Conservation (phyloP, 2,329 filamentous ascomycete species). For the Colletotrichum sp. region DNA sequence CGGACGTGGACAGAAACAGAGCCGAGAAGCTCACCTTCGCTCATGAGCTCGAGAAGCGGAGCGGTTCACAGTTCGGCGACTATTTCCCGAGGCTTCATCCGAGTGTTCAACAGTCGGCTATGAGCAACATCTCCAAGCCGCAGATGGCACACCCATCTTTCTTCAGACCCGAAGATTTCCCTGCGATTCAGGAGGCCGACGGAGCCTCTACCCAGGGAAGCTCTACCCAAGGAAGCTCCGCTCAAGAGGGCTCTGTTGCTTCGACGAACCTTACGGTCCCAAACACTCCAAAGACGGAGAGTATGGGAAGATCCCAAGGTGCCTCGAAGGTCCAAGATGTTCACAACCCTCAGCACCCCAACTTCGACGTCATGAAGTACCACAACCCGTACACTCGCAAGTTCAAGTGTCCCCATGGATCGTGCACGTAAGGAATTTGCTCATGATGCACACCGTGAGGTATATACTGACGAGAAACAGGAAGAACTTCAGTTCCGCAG, state of each 20-base stretch:
- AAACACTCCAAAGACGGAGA: not conserved
- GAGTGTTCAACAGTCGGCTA: not conserved
- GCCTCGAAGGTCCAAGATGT: slow-evolving; percentile 25
- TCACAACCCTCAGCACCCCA: slow-evolving; percentile 50
- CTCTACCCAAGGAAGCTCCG: slow-evolving; percentile 29
- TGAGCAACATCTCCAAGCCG: not conserved
- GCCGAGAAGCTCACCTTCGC: slow-evolving; percentile 42
- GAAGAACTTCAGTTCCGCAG: slow-evolving; percentile 41
- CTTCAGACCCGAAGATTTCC: slow-evolving; percentile 17
- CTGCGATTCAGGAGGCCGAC: slow-evolving; percentile 16
- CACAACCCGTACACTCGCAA: slow-evolving; percentile 42
- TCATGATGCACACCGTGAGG: not conserved
- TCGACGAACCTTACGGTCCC: not conserved
- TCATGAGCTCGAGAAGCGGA: slow-evolving; percentile 28
- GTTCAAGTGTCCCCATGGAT: slow-evolving; percentile 59
- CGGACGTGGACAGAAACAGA: slow-evolving; percentile 37
- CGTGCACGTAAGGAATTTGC: slow-evolving; percentile 51
- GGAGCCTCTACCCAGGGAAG: slow-evolving; percentile 21
- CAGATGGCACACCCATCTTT: slow-evolving; percentile 12
- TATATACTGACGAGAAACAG: slow-evolving; percentile 32
- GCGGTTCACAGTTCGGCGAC: slow-evolving; percentile 20
- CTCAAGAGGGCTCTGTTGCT: not conserved
- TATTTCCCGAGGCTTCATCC: slow-evolving; percentile 19
- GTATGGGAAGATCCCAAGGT: not conserved
- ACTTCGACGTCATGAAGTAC: slow-evolving; percentile 56